Evolutionary conservation across 2,329 filamentous ascomycete species (phyloP).

Genomic region (Penicillium sp.): DNA sequence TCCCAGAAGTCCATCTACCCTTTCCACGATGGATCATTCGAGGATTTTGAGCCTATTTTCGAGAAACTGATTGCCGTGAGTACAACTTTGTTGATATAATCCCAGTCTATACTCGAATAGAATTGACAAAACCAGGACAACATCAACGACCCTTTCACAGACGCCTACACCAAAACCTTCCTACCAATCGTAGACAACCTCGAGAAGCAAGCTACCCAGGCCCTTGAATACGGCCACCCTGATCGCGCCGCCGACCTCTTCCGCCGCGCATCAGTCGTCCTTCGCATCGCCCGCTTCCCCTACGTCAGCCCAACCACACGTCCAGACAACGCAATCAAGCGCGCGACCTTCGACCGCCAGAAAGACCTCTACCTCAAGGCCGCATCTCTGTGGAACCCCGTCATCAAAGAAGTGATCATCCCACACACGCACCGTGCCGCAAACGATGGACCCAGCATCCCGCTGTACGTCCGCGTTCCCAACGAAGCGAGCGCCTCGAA

Average conservation of each 20-base stretch:
- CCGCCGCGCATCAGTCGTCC: constrained; percentile 70
- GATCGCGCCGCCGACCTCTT: constrained; percentile 62
- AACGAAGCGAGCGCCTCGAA: constrained; percentile 40
- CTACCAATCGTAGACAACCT: constrained; percentile 62
- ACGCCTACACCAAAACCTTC: constrained; percentile 64
- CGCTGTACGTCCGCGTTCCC: constrained; percentile 66
- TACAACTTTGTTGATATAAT: neutral
- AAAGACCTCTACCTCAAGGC: constrained; percentile 65
- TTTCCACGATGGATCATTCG: constrained; percentile 69
- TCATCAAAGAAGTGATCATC: constrained; percentile 62
- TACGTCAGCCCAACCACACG: constrained; percentile 30
- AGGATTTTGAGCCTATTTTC: constrained; percentile 71
- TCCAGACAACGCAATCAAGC: constrained; percentile 47
- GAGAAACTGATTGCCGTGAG: constrained; percentile 58
- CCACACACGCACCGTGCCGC: constrained; percentile 55
- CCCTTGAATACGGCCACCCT: constrained; percentile 49
- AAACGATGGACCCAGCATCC: constrained; percentile 58
- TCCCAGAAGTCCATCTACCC: constrained; percentile 66
- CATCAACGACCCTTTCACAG: constrained; percentile 65
- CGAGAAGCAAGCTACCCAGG: constrained; percentile 52
- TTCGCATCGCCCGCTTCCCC: constrained; percentile 72
- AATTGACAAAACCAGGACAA: constrained; percentile 41
- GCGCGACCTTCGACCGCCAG: constrained; percentile 64
- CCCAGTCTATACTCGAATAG: neutral
- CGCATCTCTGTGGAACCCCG: constrained; percentile 53